Conservation (phyloP, 805 yeast species). For the Zygoascus bituminiphila region DNA sequence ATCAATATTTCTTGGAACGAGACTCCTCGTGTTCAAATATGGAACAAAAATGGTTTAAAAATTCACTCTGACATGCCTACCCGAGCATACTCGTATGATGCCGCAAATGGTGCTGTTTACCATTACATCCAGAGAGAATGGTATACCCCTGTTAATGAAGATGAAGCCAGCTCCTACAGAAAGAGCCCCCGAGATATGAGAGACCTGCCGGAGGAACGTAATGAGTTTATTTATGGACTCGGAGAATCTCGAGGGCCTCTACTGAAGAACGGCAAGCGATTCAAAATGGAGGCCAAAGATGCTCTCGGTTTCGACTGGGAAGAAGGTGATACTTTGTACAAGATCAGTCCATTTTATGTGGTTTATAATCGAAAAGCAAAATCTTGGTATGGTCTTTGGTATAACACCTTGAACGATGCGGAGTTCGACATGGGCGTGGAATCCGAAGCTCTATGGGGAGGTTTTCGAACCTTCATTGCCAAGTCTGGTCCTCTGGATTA, state of each 20-base stretch:
- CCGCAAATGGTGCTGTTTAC: conserved; percentile 9
- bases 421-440: conserved; percentile 10
- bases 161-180: conserved; percentile 6
- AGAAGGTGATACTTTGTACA: conserved; percentile 12
- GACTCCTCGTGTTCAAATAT: conserved; percentile 5
- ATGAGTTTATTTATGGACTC: conserved; percentile 9
- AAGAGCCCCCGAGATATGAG: conserved; percentile 7
- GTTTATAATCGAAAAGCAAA: conserved; percentile 6
- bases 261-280: conserved; percentile 6
- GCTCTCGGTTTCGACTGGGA: conserved; percentile 11
- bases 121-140: conserved; percentile 7
- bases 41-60: not conserved
- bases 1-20: conserved; percentile 2
- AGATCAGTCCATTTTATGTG: conserved; percentile 9
- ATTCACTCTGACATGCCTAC: conserved; percentile 4
- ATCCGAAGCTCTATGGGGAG: conserved; percentile 10
- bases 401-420: conserved; percentile 8
- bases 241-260: conserved; percentile 11
- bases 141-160: conserved; percentile 8
- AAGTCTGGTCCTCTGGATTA: conserved; percentile 9
- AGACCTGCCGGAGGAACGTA: conserved; percentile 2
- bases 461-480: conserved; percentile 6
- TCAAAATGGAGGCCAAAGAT: conserved; percentile 9
- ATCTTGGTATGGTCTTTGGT: conserved; percentile 10
- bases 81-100: conserved; percentile 8